phyloP scores from a whole-genome alignment of 2,329 filamentous ascomycete species.

The Stylonectria norvegica region DNA sequence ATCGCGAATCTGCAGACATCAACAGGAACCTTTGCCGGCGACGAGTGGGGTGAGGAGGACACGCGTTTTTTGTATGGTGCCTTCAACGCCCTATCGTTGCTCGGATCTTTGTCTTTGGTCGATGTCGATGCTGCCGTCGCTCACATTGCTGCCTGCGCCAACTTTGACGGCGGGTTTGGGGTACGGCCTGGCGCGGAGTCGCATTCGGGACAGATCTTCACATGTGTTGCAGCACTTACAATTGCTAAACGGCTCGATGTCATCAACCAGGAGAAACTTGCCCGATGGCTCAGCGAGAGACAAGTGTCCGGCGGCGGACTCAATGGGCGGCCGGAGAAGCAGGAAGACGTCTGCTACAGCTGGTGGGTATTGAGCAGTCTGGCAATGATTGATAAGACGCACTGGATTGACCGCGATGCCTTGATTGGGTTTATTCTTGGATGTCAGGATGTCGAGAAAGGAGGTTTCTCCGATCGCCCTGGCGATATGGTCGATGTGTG shows the following conservation, averaged over 20 bases:
- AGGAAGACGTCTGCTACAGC: conserved; percentile 96
- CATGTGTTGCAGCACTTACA: conserved; percentile 80
- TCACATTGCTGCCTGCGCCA: conserved; percentile 78
- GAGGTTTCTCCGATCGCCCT: conserved; percentile 85
- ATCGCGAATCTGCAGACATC: conserved; percentile 81
- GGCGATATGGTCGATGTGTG: conserved; percentile 97
- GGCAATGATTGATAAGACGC: conserved; percentile 78
- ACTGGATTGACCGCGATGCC: conserved; percentile 88
- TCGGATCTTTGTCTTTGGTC: conserved; percentile 68
- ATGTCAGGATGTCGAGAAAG: conserved; percentile 81
- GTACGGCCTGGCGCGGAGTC: conserved; percentile 87
- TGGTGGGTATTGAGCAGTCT: conserved; percentile 98
- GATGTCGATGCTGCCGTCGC: conserved; percentile 77
- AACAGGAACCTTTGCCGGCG: conserved; percentile 85
- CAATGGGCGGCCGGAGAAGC: conserved; percentile 92
- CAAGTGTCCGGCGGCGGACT: conserved; percentile 84
- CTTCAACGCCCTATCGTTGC: conserved; percentile 82
- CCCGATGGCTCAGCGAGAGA: conserved; percentile 87
- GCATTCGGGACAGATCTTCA: conserved; percentile 93
- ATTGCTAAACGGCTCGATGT: conserved; percentile 81
- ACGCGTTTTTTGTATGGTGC: conserved; percentile 92
- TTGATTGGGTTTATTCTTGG: conserved; percentile 78
- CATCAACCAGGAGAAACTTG: conserved; percentile 77
- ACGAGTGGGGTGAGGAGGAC: conserved; percentile 95
- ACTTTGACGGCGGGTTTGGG: conserved; percentile 93